Evolutionary conservation across 179 eudicot species (phyloP).

Genomic region (Heliamphora pulchella): DNA sequence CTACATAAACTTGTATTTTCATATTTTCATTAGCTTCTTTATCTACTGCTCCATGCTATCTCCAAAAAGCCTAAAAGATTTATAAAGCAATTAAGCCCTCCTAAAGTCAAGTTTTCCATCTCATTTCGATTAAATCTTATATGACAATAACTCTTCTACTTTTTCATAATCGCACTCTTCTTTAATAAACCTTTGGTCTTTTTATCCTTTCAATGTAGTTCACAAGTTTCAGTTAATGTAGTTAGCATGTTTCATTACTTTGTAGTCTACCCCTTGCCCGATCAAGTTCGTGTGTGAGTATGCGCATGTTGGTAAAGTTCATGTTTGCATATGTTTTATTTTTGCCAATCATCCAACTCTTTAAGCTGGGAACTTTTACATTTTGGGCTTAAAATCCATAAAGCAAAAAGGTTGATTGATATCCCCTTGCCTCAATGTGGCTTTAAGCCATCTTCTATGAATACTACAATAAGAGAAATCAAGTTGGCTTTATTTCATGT

Average conservation of each 20-base stretch:
- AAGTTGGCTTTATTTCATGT: too few species aligned
- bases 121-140: not conserved
- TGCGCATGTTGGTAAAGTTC: too few species aligned
- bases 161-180: not conserved
- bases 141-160: not conserved
- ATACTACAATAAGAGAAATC: too few species aligned
- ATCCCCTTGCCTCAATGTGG: too few species aligned
- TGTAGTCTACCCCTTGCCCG: not conserved
- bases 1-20: not conserved
- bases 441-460: too few species aligned
- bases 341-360: not conserved
- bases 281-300: not conserved
- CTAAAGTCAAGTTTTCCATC: not conserved
- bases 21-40: not conserved
- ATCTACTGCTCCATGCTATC: not conserved
- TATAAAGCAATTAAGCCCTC: not conserved
- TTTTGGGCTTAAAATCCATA: too few species aligned
- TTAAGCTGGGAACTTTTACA: too few species aligned
- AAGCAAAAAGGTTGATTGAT: too few species aligned
- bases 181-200: not conserved
- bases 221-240: not conserved
- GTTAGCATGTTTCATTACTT: not conserved
- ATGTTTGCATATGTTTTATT: too few species aligned
- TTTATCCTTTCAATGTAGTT: not conserved
- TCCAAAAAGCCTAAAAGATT: too few species aligned